Conservation (phyloP, 495 filamentous ascomycete species). For the Trichodelitschia bisporula region DNA sequence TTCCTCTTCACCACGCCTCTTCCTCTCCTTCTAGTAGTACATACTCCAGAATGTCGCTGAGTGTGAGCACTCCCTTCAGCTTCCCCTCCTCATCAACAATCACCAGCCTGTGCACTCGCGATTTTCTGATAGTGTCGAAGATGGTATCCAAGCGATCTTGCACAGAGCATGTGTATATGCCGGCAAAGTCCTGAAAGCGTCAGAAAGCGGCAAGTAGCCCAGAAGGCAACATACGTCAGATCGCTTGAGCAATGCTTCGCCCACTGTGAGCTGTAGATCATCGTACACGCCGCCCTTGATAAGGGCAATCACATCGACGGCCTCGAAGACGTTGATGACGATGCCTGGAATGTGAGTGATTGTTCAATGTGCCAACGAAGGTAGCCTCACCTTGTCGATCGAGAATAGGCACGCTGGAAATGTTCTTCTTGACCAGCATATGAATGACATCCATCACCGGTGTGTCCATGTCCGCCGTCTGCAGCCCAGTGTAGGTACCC, state of each 20-base stretch:
- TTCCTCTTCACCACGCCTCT: conserved; percentile 21
- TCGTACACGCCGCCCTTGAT: conserved; percentile 89
- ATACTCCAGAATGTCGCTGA: conserved; percentile 94
- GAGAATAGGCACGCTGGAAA: conserved; percentile 84
- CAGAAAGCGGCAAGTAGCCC: conserved; percentile 1
- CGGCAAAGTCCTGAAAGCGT: conserved; percentile 50
- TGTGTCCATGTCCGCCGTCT: conserved; percentile 72
- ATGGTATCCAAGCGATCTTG: conserved; percentile 85
- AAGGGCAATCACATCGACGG: conserved; percentile 86
- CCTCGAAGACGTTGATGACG: conserved; percentile 91
- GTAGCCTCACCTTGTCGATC: conserved; percentile 38
- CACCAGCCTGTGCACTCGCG: conserved; percentile 74
- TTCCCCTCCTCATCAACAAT: conserved; percentile 73
- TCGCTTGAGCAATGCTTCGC: conserved; percentile 71
- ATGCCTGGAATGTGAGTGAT: conserved; percentile 22
- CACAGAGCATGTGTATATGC: conserved; percentile 86
- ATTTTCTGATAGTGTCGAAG: conserved; percentile 89
- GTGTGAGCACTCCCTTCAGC: conserved; percentile 70
- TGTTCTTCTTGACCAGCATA: conserved; percentile 72
- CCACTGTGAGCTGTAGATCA: conserved; percentile 64
- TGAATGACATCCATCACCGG: conserved; percentile 94
- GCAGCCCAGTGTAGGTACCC: conserved; percentile 59
- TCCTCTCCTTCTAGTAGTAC: conserved; percentile 69
- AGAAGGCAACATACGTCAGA: conserved; percentile 31
- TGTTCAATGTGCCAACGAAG: background rate